Evolutionary conservation across 2,329 filamentous ascomycete species (phyloP).

Genomic region (Trichophyton benhamiae): DNA sequence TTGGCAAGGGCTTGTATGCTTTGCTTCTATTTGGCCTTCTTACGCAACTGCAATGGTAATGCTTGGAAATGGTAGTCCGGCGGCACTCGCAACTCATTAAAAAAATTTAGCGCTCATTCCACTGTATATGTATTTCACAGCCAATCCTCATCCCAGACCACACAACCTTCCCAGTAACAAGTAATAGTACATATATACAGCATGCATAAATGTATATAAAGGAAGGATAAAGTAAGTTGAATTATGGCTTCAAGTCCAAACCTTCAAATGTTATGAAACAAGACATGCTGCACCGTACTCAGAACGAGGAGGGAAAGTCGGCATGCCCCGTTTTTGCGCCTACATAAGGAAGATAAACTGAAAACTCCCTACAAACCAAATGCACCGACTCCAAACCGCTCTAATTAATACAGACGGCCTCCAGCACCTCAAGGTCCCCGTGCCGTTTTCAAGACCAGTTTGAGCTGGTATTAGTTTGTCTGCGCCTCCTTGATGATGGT

Average conservation of each 20-base stretch:
- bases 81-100: background rate
- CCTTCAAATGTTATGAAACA: background rate
- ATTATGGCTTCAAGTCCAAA: background rate
- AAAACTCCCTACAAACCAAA: background rate
- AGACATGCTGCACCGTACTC: background rate
- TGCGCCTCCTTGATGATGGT: slow-evolving; percentile 25
- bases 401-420: slow-evolving; percentile 1
- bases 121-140: background rate
- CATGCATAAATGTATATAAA: background rate
- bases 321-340: background rate
- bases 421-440: background rate
- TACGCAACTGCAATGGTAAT: background rate
- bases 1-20: background rate
- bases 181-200: background rate
- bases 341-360: background rate
- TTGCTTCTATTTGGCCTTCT: background rate
- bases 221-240: background rate
- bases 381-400: background rate
- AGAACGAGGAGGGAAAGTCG: background rate
- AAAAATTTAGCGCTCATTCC: background rate
- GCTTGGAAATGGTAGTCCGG: background rate
- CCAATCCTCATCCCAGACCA: background rate
- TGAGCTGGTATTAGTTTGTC: slow-evolving; percentile 21
- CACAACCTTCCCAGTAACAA: background rate
- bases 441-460: background rate